Evolutionary conservation across 2,329 filamentous ascomycete species (phyloP).

Genomic region (Sporothrix mexicana): DNA sequence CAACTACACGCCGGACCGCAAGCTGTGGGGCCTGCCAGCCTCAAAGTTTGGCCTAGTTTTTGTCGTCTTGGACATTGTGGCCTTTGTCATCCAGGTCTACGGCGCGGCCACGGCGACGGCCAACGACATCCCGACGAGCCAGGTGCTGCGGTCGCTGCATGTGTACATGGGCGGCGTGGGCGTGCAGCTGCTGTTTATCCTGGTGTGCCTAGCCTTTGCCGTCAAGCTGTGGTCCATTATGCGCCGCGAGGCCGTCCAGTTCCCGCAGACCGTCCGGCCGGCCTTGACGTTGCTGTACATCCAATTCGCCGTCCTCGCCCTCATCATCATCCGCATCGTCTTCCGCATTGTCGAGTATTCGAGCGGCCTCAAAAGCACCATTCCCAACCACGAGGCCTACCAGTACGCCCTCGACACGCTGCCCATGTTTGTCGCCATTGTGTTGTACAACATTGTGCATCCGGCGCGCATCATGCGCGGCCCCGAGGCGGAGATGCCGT

Average conservation of each 20-base stretch:
- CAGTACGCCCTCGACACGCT: slow-evolving; percentile 59
- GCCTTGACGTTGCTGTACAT: background rate
- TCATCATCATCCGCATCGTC: slow-evolving; percentile 57
- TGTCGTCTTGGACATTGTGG: slow-evolving; percentile 54
- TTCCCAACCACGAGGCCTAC: slow-evolving; percentile 51
- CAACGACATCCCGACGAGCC: slow-evolving; percentile 1
- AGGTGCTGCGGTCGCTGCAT: slow-evolving; percentile 21
- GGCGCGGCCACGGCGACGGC: slow-evolving; percentile 46
- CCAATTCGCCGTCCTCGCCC: slow-evolving; percentile 30
- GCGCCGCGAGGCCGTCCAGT: slow-evolving; percentile 40
- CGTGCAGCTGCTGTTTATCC: slow-evolving; percentile 42
- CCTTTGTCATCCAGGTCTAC: slow-evolving; percentile 54
- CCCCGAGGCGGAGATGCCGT: slow-evolving; percentile 53
- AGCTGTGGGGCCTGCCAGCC: slow-evolving; percentile 43
- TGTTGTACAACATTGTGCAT: slow-evolving; percentile 52
- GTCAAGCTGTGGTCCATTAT: slow-evolving; percentile 38
- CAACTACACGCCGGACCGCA: slow-evolving; percentile 47
- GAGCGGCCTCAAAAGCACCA: slow-evolving; percentile 48
- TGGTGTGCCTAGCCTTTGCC: slow-evolving; percentile 48
- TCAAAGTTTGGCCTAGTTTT: slow-evolving; percentile 52
- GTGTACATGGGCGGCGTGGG: slow-evolving; percentile 35
- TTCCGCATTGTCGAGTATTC: slow-evolving; percentile 65
- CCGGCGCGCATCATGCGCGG: slow-evolving; percentile 55
- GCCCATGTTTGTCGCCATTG: slow-evolving; percentile 59
- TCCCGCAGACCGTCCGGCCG: background rate